phyloP scores from a whole-genome alignment of 768 basidiomycete genomes.

The Melanogaster broomeanus region DNA sequence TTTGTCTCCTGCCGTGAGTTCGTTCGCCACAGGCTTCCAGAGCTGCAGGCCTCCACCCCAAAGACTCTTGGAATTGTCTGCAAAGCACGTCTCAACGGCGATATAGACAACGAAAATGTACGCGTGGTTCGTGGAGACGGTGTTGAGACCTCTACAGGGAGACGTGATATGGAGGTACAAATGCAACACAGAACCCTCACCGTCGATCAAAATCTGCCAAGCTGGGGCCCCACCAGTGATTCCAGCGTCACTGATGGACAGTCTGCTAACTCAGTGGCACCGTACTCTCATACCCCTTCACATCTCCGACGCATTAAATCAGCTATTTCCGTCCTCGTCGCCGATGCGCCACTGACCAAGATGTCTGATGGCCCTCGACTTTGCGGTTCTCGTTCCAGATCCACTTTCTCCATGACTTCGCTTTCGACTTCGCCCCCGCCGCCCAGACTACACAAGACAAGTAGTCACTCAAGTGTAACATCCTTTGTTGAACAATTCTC shows the following conservation, averaged over 20 bases:
- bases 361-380: constrained; percentile 7
- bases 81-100: constrained; percentile 63
- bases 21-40: constrained; percentile 59
- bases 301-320: constrained; percentile 32
- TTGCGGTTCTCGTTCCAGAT: constrained; percentile 8
- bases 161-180: constrained; percentile 42
- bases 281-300: constrained; percentile 13
- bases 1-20: constrained; percentile 74
- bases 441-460: constrained; percentile 47
- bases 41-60: constrained; percentile 49
- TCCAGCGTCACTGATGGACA: constrained; percentile 1
- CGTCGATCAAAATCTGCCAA: constrained; percentile 45
- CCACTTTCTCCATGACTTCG: constrained; percentile 36
- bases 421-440: constrained; percentile 42
- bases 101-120: constrained; percentile 67
- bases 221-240: constrained; percentile 45
- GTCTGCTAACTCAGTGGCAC: constrained; percentile 5
- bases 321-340: constrained; percentile 26
- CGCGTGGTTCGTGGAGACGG: constrained; percentile 78
- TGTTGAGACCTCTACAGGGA: constrained; percentile 47
- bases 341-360: constrained; percentile 16
- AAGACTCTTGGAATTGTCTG: constrained; percentile 53
- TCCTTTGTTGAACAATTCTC: constrained; percentile 58
- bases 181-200: constrained; percentile 27
- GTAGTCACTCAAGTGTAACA: constrained; percentile 59